A percentile compares a stretch with the other conserved stretches of the same genome.
Conservation (phyloP, 495 filamentous ascomycete species). For the Chlorociboria aeruginascens region DNA sequence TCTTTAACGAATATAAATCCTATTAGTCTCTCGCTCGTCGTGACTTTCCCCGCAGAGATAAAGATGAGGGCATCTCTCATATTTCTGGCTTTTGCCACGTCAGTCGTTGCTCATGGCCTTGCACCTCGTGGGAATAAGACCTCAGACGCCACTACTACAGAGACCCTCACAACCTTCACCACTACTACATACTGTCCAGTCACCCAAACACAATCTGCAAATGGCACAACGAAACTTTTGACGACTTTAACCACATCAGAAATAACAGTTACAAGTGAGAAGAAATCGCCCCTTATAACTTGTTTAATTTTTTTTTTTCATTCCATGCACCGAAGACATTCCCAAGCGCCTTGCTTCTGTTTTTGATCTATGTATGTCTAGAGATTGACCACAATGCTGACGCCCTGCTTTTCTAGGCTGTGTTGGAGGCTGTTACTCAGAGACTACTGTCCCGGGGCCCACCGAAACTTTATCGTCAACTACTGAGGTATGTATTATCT, state of each 20-base stretch:
- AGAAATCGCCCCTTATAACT: too few species aligned
- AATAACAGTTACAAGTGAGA: conserved; percentile 9
- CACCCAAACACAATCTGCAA: conserved; percentile 6
- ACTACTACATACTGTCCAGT: conserved; percentile 16
- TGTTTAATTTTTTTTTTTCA: too few species aligned
- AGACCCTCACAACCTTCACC: not conserved
- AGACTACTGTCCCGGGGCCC: conserved; percentile 6
- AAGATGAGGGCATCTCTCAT: conserved; percentile 19
- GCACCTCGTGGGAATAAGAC: conserved; percentile 2
- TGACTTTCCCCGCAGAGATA: conserved; percentile 2
- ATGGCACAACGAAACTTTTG: conserved; percentile 8
- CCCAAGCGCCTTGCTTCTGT: too few species aligned
- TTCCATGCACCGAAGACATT: too few species aligned
- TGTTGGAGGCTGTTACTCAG: conserved; percentile 2
- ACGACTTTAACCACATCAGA: conserved; percentile 14
- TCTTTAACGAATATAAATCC: conserved; percentile 5
- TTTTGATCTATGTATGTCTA: too few species aligned
- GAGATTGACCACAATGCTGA: too few species aligned
- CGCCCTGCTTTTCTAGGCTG: not conserved
- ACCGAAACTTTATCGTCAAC: conserved; percentile 6
- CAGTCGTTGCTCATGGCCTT: conserved; percentile 7
- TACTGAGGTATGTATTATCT: conserved; percentile 3
- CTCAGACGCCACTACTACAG: conserved; percentile 1
- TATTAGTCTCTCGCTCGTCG: conserved; percentile 6
- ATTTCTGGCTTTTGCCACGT: conserved; percentile 19